These are phyloP conservation scores for Tolypocladium paradoxum DNA, from an alignment of 2,329 filamentous ascomycete species.

Conservation along the genomic window DNA sequence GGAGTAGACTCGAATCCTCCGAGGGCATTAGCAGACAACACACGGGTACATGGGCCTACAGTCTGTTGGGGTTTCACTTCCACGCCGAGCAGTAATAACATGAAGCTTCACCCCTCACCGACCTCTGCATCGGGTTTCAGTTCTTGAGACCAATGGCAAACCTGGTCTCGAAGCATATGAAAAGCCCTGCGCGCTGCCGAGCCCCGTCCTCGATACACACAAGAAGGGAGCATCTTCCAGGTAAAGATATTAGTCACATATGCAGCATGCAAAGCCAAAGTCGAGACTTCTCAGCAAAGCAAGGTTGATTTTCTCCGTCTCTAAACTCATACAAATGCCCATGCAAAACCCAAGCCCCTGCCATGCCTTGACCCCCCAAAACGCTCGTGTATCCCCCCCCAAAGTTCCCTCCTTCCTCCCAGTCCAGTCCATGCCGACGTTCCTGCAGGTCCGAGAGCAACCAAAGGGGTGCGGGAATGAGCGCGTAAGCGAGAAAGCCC, in stretches of 20 bases:
- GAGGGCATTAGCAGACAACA: too few species aligned
- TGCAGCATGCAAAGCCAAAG: neutral
- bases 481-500: neutral
- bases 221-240: conserved; percentile 1
- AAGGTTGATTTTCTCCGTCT: neutral
- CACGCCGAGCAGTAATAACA: neutral
- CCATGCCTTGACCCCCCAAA: neutral
- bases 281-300: neutral
- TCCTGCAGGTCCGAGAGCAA: neutral
- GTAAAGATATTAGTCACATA: neutral
- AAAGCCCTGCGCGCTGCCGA: neutral
- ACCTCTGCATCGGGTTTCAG: neutral
- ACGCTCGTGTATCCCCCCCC: neutral
- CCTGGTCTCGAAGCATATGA: neutral
- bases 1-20: too few species aligned
- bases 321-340: conserved; percentile 3
- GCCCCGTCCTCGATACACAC: neutral
- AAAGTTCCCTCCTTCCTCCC: neutral
- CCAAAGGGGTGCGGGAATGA: neutral
- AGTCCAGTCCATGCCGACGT: neutral
- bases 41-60: too few species aligned
- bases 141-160: neutral
- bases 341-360: neutral
- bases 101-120: neutral
- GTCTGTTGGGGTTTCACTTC: neutral